phyloP scores from a whole-genome alignment of 768 basidiomycete species.

The Glaciozyma martinii region DNA sequence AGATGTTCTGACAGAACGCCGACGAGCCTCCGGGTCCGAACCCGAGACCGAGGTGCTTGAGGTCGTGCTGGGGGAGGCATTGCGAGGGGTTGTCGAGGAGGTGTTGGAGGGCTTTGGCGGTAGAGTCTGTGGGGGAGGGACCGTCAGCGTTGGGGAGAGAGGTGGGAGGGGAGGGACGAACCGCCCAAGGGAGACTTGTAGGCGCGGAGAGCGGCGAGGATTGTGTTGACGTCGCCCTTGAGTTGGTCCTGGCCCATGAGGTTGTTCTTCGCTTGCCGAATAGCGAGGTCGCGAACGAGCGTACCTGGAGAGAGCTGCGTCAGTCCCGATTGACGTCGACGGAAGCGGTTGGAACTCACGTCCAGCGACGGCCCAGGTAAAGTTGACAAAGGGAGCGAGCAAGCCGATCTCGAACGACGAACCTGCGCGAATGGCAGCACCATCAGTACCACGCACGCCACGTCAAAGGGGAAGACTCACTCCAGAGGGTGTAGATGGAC shows the following conservation, averaged over 20 bases:
- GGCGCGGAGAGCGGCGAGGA: conserved; percentile 12
- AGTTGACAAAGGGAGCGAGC: conserved; percentile 24
- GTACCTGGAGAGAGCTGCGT: conserved; percentile 10
- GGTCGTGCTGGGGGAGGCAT: conserved; percentile 5
- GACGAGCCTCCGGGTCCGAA: not conserved
- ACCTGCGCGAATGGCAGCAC: not conserved
- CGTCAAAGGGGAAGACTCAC: not conserved
- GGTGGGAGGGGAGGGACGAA: not conserved
- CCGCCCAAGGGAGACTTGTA: conserved; percentile 23
- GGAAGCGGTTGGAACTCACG: conserved; percentile 2
- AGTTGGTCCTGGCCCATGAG: conserved; percentile 1
- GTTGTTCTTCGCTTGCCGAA: conserved; percentile 8
- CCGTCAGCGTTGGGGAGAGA: not conserved
- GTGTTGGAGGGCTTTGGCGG: conserved; percentile 7
- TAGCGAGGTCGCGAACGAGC: conserved; percentile 27
- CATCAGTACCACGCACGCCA: accelerated
- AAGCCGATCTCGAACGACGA: conserved; percentile 22
- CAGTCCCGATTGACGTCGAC: not conserved
- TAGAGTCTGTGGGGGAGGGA: not conserved
- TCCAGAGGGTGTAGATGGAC: conserved; percentile 14
- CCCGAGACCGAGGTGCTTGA: not conserved
- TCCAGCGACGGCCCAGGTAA: conserved; percentile 24
- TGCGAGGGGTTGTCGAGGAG: conserved; percentile 15
- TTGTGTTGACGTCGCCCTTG: conserved; percentile 7
- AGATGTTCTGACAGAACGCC: no score